Evolutionary conservation across 495 filamentous ascomycete genomes (phyloP), one percentile per base, ranked within the genome.

Genomic region (Tuber brumale): DNA sequence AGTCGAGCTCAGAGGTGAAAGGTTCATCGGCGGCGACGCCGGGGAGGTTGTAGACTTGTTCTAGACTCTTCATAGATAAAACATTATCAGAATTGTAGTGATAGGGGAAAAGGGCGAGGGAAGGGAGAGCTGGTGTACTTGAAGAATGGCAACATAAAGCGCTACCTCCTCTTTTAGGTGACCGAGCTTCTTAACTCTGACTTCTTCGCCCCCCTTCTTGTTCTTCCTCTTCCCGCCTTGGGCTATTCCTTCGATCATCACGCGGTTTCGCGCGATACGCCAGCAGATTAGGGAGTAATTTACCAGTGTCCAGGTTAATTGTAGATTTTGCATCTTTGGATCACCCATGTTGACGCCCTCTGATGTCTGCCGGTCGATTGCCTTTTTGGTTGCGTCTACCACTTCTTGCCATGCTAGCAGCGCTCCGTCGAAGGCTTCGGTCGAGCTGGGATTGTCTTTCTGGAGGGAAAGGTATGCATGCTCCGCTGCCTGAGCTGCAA

Each of bases 251-350:
- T 87, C 94, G 74, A 93, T 92, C 45, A 99, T 86, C 0, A 96
- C 91, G 72, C 95, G 88, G 82, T 99, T 98, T 66, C 96, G 90
- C 48, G 94, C 96, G 76, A 97, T 91, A 81, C 95, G 88, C 96
- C 95, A 98, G 81, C 92, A 93, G 70, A 99, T 90, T 83, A 97
- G 88, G 78, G 91, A 91, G 82, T 95, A 98, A 83, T 96, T 96
- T 42, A 97, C 93, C 1, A 94, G 93, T 0, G 96, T 97, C 35
- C 92, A 90, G 9, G 94, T 97, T 76, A 98, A 92, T 72, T 97
- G 94, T 66, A 99, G 86, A 75, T 93, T 91, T 84, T 99, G 96
- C 91, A 98, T 92, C 69, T 94, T 89, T 71, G 88, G 87, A 81
- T 99, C 95, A 73, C 93, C 89, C 81, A 92, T 91, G n/a, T 91